Conservation (phyloP, 139 green algal species). For the Chlamydomonas schloesseri region DNA sequence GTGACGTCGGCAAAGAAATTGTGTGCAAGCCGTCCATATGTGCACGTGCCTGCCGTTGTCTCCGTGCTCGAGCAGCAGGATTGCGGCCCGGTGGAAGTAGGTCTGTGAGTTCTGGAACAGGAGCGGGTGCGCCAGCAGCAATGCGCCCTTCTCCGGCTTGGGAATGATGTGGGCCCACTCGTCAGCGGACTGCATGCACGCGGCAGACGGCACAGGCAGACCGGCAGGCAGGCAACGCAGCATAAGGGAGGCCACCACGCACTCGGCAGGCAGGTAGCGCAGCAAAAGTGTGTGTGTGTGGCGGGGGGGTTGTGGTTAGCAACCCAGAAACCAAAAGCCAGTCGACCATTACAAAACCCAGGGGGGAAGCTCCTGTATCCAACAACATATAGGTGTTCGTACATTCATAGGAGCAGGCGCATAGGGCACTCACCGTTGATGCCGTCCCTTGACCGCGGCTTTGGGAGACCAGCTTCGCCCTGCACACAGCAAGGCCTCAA, state of each 20-base stretch:
- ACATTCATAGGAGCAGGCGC: background rate
- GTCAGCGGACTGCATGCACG: background rate
- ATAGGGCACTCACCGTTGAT: too few species aligned
- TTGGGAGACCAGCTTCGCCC: slow-evolving; percentile 31
- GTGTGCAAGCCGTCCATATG: too few species aligned
- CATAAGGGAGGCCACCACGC: background rate
- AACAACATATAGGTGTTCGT: too few species aligned
- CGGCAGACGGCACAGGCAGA: too few species aligned
- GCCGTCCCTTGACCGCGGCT: background rate
- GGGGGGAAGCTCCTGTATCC: too few species aligned
- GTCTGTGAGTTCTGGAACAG: slow-evolving; percentile 76
- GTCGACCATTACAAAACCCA: too few species aligned
- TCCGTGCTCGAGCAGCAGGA: slow-evolving; percentile 59
- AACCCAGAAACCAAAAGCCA: too few species aligned
- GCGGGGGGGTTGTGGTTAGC: too few species aligned
- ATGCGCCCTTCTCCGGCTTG: slow-evolving; percentile 79
- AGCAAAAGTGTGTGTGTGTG: too few species aligned
- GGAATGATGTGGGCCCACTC: slow-evolving; percentile 84
- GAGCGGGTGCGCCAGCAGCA: slow-evolving; percentile 84
- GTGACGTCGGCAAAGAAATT: too few species aligned
- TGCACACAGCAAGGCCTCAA: background rate
- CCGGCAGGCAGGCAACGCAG: too few species aligned
- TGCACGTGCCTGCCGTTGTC: slow-evolving; percentile 4
- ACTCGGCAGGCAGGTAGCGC: background rate
- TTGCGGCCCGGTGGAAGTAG: slow-evolving; percentile 81